Percentiles rank a stretch among this genome's conserved stretches.
Evolutionary conservation across 495 filamentous ascomycete genomes (phyloP).

Genomic region (Xylaria flabelliformis): DNA sequence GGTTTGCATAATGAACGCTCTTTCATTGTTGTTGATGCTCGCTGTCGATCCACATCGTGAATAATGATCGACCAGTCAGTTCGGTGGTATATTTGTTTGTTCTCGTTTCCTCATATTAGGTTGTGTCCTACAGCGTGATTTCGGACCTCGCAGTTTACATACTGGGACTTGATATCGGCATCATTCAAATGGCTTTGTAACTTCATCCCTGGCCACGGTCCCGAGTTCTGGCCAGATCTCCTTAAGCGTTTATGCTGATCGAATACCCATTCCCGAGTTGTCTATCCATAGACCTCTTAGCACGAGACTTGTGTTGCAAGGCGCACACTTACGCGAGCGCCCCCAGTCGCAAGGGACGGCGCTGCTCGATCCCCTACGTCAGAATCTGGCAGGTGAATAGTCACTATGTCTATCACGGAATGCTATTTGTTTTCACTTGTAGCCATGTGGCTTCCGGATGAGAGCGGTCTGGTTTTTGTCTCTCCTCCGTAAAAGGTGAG

Average conservation of each 20-base stretch:
- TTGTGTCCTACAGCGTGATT: slow-evolving; percentile 4
- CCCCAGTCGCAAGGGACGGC: background rate
- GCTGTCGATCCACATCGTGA: background rate
- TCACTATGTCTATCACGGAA: background rate
- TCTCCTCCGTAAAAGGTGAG: background rate
- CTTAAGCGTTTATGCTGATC: background rate
- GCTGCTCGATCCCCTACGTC: background rate
- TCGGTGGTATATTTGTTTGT: slow-evolving; percentile 1
- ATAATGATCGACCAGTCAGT: background rate
- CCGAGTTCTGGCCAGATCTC: background rate
- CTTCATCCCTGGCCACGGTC: slow-evolving; percentile 1
- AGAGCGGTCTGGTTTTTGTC: slow-evolving; percentile 1
- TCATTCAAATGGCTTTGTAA: background rate
- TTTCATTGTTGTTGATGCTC: background rate
- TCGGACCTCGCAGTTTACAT: background rate
- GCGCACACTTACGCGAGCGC: background rate
- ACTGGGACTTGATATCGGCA: background rate
- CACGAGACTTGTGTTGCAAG: background rate
- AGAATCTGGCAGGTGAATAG: background rate
- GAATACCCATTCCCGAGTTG: background rate
- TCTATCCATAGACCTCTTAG: background rate
- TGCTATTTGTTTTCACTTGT: background rate
- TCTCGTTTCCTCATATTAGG: background rate
- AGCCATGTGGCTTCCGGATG: background rate
- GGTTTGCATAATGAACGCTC: background rate